These are phyloP conservation scores for Corylus avellana DNA, from an alignment of 306 rosid genomes.

Conservation along the genomic window DNA sequence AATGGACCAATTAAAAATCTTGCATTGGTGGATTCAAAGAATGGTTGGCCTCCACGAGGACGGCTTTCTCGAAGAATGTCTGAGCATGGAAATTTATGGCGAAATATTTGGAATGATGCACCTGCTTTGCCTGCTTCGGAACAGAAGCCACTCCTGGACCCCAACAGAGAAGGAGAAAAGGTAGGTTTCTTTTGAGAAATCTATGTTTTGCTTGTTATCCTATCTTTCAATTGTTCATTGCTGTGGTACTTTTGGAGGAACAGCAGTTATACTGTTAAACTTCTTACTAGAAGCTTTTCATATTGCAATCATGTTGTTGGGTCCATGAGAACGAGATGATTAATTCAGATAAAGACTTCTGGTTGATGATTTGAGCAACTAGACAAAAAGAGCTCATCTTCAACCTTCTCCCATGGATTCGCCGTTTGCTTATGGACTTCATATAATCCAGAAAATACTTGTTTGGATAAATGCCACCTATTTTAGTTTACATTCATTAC, in stretches of 20 bases:
- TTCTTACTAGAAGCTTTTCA: not conserved
- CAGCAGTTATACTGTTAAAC: not conserved
- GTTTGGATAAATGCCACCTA: not conserved
- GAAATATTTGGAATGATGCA: slow-evolving; percentile 76
- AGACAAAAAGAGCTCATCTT: not conserved
- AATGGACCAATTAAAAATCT: slow-evolving; percentile 41
- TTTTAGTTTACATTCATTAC: too few species aligned
- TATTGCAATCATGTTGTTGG: not conserved
- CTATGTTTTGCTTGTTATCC: not conserved
- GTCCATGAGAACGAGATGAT: not conserved
- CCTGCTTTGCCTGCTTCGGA: slow-evolving; percentile 78
- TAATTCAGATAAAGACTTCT: not conserved
- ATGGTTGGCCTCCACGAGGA: slow-evolving; percentile 82
- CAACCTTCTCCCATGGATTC: not conserved
- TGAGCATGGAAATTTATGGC: slow-evolving; percentile 90
- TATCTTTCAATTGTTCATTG: not conserved
- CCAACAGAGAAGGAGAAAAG: slow-evolving; percentile 95
- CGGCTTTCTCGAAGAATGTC: slow-evolving; percentile 92
- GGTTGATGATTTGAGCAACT: not conserved
- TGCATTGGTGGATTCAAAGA: slow-evolving; percentile 38
- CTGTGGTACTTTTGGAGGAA: not conserved
- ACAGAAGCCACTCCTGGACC: slow-evolving; percentile 92
- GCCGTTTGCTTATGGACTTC: not conserved
- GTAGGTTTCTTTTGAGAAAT: slow-evolving; percentile 36
- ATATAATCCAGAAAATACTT: not conserved